Conservation (phyloP, 306 rosid genomes). For the Hippophae rhamnoides region DNA sequence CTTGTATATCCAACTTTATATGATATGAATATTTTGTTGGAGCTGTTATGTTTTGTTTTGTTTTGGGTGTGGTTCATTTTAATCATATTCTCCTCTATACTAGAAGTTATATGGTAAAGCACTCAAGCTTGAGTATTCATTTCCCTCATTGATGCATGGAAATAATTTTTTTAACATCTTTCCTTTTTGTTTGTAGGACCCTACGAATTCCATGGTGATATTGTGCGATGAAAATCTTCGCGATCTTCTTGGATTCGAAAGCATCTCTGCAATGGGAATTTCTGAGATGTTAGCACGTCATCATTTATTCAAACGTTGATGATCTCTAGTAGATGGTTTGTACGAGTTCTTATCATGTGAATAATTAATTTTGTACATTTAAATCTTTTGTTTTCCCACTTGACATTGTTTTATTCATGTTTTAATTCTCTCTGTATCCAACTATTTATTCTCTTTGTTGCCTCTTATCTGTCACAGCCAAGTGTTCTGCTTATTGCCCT, state of each 20-base stretch:
- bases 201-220: slow-evolving; percentile 58
- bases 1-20: background rate
- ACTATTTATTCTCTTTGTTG: too few relatives aligned
- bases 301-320: slow-evolving; percentile 45
- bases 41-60: too few relatives aligned
- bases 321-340: slow-evolving; percentile 27
- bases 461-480: too few relatives aligned
- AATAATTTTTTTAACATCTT: slow-evolving; percentile 2
- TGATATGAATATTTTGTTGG: too few relatives aligned
- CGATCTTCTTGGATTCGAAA: slow-evolving; percentile 64
- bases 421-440: too few relatives aligned
- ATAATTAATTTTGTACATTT: background rate
- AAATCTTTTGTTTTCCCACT: too few relatives aligned
- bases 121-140: too few relatives aligned
- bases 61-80: too few relatives aligned
- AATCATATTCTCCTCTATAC: too few relatives aligned
- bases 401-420: too few relatives aligned
- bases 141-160: background rate
- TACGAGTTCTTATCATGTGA: slow-evolving; percentile 1
- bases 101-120: too few relatives aligned
- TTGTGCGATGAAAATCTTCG: slow-evolving; percentile 62
- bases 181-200: slow-evolving; percentile 40
- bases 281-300: slow-evolving; percentile 52
- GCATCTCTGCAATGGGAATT: slow-evolving; percentile 61
- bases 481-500: background rate